Base-by-base conservation (phyloP, 1,139 yeast genomes). In the Blastobotrys petasosporus region DNA sequence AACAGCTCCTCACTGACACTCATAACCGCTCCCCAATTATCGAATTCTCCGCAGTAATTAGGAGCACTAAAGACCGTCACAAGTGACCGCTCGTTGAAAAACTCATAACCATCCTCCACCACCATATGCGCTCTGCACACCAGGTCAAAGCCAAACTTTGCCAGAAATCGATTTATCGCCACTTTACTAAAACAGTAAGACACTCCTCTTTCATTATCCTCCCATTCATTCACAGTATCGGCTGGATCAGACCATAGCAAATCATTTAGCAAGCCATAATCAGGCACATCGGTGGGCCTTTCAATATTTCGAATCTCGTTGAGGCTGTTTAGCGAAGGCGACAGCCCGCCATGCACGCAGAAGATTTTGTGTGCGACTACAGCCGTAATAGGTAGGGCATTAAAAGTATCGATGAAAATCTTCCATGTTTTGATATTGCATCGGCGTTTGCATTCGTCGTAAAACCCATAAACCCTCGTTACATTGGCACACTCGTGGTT, bases 11-110 rank as follows among this genome's bases (percentile, higher is more conserved):
- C 97, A 54, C 86, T 80, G 13, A 92, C 97, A 58, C 94, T 81
- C 98, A 92, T 92, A 1, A 92, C 97, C 0, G 97, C 97, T 17
- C 97, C 98, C 97, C 97, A 92, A 62, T 92, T 92, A 64, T 92
- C 97, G 60, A 92, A 92, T 65, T 92, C 98, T 34, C 98, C 97
- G 68, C 98, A 92, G 63, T 92, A 92, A 66, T 92, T 92, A 1
- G 98, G 97, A 0, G 98, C 98, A 47, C 88, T 80, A 64, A 92
- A 92, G 11, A 92, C 97, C 0, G 98, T 92, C 4, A 92, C 97
- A 52, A 92, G 72, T 25, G 95, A 85, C 46, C 95, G 75, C 64
- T 90, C 96, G 63, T 90, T 90, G 69, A 92, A 92, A 64, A 92
- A 92, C 68, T 92, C 97, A 65, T 92, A 92, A 1, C 98, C 98